Evolutionary conservation across 2,329 filamentous ascomycete species (phyloP).

Genomic region (Nemania sp.): DNA sequence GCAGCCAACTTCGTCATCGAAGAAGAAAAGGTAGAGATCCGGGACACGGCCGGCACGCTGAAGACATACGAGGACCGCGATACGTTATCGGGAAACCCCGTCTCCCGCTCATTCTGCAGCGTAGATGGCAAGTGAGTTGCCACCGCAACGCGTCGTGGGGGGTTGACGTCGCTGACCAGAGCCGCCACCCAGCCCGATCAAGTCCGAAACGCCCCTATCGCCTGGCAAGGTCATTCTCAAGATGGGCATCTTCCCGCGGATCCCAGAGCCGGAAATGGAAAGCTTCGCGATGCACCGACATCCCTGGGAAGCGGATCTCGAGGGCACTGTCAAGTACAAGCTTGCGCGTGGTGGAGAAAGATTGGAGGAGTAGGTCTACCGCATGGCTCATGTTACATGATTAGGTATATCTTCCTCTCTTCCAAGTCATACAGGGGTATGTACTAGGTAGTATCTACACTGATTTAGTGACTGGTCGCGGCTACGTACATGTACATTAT

Average conservation of each 20-base stretch:
- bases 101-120: slow-evolving; percentile 22
- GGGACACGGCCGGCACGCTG: slow-evolving; percentile 13
- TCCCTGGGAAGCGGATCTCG: slow-evolving; percentile 17
- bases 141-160: too few species aligned
- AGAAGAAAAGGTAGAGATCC: slow-evolving; percentile 21
- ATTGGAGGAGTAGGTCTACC: slow-evolving; percentile 6
- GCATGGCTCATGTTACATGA: too few species aligned
- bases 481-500: too few species aligned
- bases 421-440: too few species aligned
- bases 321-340: slow-evolving; percentile 22
- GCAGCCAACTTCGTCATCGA: slow-evolving; percentile 22
- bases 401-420: too few species aligned
- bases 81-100: slow-evolving; percentile 21
- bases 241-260: slow-evolving; percentile 26
- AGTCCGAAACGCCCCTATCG: slow-evolving; percentile 6
- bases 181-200: slow-evolving; percentile 17
- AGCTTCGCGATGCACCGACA: slow-evolving; percentile 14
- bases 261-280: slow-evolving; percentile 22
- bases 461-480: too few species aligned
- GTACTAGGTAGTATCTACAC: too few species aligned
- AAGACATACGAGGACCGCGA: slow-evolving; percentile 21
- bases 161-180: not conserved
- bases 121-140: slow-evolving; percentile 23
- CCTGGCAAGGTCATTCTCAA: slow-evolving; percentile 20
- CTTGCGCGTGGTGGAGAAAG: slow-evolving; percentile 16